Percentiles rank a stretch among this genome's conserved stretches.
Conservation (phyloP, 1,139 yeast genomes). For the Candida sanyaensis region DNA sequence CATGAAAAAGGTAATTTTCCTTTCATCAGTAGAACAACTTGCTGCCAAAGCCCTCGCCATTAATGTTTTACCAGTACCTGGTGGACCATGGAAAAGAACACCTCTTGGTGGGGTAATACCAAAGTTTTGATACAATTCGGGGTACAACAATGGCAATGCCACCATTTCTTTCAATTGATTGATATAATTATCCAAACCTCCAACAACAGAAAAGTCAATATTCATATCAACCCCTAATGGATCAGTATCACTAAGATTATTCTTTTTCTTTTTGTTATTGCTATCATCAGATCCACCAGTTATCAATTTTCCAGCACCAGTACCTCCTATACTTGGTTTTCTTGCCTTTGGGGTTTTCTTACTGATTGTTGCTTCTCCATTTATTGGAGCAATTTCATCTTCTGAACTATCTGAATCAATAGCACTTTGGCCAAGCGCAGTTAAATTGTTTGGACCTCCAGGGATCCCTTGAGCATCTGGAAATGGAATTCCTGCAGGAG, state of each 20-base stretch:
- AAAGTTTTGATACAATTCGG: slow-evolving; percentile 89
- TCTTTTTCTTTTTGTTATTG: slow-evolving; percentile 48
- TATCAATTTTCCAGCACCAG: slow-evolving; percentile 25
- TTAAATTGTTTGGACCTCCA: slow-evolving; percentile 22
- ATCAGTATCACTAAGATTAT: slow-evolving; percentile 84
- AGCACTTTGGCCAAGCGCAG: slow-evolving; percentile 52
- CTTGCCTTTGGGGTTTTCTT: slow-evolving; percentile 23
- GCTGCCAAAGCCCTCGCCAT: slow-evolving; percentile 99
- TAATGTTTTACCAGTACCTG: slow-evolving; percentile 98
- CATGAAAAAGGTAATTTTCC: slow-evolving; percentile 95
- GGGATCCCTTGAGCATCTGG: slow-evolving; percentile 34
- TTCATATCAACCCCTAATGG: slow-evolving; percentile 94
- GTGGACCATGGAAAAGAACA: slow-evolving; percentile 97
- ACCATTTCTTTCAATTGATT: slow-evolving; percentile 97
- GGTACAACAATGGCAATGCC: slow-evolving; percentile 86
- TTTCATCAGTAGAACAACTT: slow-evolving; percentile 78
- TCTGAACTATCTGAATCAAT: slow-evolving; percentile 75
- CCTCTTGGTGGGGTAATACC: slow-evolving; percentile 97
- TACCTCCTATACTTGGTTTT: slow-evolving; percentile 16
- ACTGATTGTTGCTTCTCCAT: slow-evolving; percentile 37
- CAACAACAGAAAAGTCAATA: slow-evolving; percentile 86
- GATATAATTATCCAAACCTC: slow-evolving; percentile 90
- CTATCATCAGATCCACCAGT: slow-evolving; percentile 37
- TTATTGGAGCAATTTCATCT: slow-evolving; percentile 49
- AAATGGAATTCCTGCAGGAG: slow-evolving; percentile 49